Evolutionary conservation across 495 filamentous ascomycete species (phyloP).

Genomic region (Podospora fimiseda): DNA sequence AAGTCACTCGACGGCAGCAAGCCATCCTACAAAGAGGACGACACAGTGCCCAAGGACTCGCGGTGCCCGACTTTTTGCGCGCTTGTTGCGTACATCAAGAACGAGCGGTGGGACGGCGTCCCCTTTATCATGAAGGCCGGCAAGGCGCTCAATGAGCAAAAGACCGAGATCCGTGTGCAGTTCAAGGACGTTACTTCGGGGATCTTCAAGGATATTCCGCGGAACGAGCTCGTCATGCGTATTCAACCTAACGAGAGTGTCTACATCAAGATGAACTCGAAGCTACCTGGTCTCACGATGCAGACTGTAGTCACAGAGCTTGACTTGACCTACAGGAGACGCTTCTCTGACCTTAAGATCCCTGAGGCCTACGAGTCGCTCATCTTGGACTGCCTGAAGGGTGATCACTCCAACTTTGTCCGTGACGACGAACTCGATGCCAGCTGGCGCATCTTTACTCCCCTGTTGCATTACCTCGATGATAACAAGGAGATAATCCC

Average conservation of each 20-base stretch:
- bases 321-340: slow-evolving; percentile 94
- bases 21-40: slow-evolving; percentile 96
- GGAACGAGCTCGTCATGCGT: slow-evolving; percentile 98
- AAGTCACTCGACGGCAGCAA: slow-evolving; percentile 95
- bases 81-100: slow-evolving; percentile 96
- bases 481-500: slow-evolving; percentile 98
- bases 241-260: slow-evolving; percentile 99
- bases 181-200: slow-evolving; percentile 99
- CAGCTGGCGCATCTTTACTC: slow-evolving; percentile 97
- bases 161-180: slow-evolving; percentile 98
- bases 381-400: slow-evolving; percentile 96
- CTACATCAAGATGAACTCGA: slow-evolving; percentile 99
- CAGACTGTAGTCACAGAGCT: slow-evolving; percentile 99
- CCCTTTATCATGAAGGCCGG: slow-evolving; percentile 99
- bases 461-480: slow-evolving; percentile 94
- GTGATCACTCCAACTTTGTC: slow-evolving; percentile 99
- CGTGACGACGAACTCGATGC: slow-evolving; percentile 97
- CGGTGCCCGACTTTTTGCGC: slow-evolving; percentile 98
- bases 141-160: slow-evolving; percentile 98
- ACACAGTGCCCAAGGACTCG: slow-evolving; percentile 95
- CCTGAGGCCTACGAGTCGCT: slow-evolving; percentile 98
- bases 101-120: slow-evolving; percentile 98
- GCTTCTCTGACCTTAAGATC: slow-evolving; percentile 99
- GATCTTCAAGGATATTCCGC: slow-evolving; percentile 99
- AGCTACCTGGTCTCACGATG: slow-evolving; percentile 97